Conservation (phyloP, 1,284 basidiomycete species). For the Malassezia psittaci region DNA sequence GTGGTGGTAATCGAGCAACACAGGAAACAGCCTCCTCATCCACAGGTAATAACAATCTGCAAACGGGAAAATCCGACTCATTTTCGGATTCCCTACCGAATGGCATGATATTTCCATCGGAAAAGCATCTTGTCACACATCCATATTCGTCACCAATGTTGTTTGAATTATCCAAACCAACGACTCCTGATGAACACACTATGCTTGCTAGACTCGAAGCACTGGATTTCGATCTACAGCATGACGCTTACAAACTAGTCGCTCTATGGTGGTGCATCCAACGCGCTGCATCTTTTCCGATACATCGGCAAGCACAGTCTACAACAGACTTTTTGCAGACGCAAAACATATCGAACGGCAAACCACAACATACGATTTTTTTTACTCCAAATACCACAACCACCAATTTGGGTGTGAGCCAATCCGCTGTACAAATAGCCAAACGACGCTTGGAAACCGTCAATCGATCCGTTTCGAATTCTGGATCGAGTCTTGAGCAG, state of each 20-base stretch:
- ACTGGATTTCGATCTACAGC: background rate
- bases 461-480: background rate
- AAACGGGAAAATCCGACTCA: too few species aligned
- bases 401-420: background rate
- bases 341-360: constrained; percentile 58
- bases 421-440: background rate
- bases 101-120: too few species aligned
- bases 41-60: too few species aligned
- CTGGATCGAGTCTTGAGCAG: too few species aligned
- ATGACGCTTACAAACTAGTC: constrained; percentile 3
- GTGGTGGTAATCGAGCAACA: too few species aligned
- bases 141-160: too few species aligned
- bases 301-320: background rate
- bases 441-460: background rate
- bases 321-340: constrained; percentile 44
- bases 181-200: background rate
- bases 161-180: background rate
- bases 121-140: too few species aligned
- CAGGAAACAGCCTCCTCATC: too few species aligned
- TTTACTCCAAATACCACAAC: constrained; percentile 53
- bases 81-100: too few species aligned
- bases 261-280: constrained; percentile 15
- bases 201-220: constrained; percentile 1
- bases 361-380: constrained; percentile 93
- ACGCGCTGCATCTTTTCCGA: background rate